Conservation (phyloP, 78 protist species). For the Polysphondylium violaceum region DNA sequence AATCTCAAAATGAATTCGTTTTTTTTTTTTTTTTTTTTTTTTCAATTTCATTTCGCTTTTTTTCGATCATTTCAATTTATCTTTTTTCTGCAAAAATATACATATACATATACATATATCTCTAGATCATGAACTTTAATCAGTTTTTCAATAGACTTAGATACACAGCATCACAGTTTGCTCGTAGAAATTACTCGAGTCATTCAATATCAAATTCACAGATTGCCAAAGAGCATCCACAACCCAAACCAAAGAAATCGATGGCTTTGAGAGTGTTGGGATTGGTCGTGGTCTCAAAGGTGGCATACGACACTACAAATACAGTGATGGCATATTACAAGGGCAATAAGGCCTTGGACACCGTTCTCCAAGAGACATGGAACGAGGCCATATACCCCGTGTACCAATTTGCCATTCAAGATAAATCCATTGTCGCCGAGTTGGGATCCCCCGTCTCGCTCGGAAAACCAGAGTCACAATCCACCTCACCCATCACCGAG, state of each 20-base stretch:
- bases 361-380: slow-evolving; percentile 29
- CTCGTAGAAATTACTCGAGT: too few relatives aligned
- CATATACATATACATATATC: neutral
- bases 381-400: slow-evolving; percentile 38
- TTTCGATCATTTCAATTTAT: neutral
- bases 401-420: neutral
- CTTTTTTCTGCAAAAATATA: neutral
- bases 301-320: slow-evolving; percentile 7
- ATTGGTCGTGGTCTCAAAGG: slow-evolving; percentile 6
- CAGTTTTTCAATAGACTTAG: neutral
- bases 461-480: slow-evolving; percentile 36
- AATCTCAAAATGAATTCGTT: neutral
- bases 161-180: slow-evolving; percentile 2
- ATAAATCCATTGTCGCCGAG: neutral
- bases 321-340: slow-evolving; percentile 24
- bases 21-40: neutral
- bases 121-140: neutral
- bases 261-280: neutral
- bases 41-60: neutral
- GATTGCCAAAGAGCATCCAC: neutral
- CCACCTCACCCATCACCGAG: slow-evolving; percentile 57
- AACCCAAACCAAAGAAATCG: neutral
- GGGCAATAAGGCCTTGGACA: slow-evolving; percentile 16
- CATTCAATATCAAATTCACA: slow-evolving; percentile 66
- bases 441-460: slow-evolving; percentile 11